These are phyloP conservation scores for Pythium myriotylum DNA, from an alignment of 352 stramenopile species.

Conservation along the genomic window DNA sequence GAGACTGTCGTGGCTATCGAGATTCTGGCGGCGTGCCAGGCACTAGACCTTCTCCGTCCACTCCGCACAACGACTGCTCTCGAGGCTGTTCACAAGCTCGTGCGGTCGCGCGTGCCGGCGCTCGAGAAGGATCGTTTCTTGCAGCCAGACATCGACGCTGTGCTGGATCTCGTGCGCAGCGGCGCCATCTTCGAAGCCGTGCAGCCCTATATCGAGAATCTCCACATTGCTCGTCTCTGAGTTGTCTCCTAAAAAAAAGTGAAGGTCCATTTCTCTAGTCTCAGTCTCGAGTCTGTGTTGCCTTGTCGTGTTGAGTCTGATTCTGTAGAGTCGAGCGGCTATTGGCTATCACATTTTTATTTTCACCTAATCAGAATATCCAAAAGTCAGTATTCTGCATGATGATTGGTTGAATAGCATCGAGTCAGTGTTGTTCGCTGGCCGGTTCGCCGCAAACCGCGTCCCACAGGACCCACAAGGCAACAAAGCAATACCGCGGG, in stretches of 20 bases:
- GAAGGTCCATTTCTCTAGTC: not conserved
- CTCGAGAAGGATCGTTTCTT: slow-evolving; percentile 88
- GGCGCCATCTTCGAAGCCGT: slow-evolving; percentile 66
- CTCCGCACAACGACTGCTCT: slow-evolving; percentile 82
- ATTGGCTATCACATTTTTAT: not conserved
- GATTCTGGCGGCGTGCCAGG: slow-evolving; percentile 85
- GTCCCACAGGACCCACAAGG: slow-evolving; percentile 5
- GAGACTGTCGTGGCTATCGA: slow-evolving; percentile 89
- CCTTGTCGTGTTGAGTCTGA: slow-evolving; percentile 1
- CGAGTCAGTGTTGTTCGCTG: slow-evolving; percentile 24
- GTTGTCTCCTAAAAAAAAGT: not conserved
- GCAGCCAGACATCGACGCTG: slow-evolving; percentile 86
- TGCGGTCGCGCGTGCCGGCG: slow-evolving; percentile 58
- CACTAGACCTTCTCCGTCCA: slow-evolving; percentile 83
- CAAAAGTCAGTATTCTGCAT: not conserved
- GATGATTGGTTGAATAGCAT: slow-evolving; percentile 27
- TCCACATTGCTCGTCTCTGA: slow-evolving; percentile 52
- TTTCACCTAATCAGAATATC: slow-evolving; percentile 10
- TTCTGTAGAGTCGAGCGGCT: not conserved
- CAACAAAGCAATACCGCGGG: slow-evolving; percentile 7
- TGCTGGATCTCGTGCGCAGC: slow-evolving; percentile 75
- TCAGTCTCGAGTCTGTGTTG: slow-evolving; percentile 8
- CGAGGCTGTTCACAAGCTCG: slow-evolving; percentile 78
- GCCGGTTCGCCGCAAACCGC: not conserved
- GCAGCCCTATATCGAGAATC: slow-evolving; percentile 54